Base-by-base conservation (phyloP, 192 early-diverging fungal genomes). In the Coemansia nantahalensis region DNA sequence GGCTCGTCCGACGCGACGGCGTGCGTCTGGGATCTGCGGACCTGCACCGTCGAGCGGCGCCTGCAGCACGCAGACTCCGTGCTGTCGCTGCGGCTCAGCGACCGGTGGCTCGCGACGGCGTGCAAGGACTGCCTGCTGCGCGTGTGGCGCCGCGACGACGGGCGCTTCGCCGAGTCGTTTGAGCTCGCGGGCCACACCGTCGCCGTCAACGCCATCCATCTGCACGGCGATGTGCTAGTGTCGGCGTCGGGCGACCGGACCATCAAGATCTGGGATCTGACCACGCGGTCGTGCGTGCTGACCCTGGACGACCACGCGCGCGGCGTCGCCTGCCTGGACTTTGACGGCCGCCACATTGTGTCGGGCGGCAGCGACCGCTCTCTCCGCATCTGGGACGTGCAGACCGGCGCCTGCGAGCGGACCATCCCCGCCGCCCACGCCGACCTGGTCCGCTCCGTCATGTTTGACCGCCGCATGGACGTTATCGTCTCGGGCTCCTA, bases 271-370 rank as follows among this genome's bases (percentile, higher is more conserved):
- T 96, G 94, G 94, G 68, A 89, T 39, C 69, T 94, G 22, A 46
- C 57, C 23, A 84, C 84, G 1, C 92, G 91, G 22, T 51, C 80
- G 40, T 83, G 82, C 39, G 26, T 89, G 17, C 71, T 78, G 33
- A 84, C 79, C 26, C 81, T 93, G 36, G 62, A 67, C 14, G 92
- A 89, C 6, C 91, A 97, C 62, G 59, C 65, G 4, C 82, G 90
- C 7, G 92, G 93, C 16, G 81, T 97, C 13, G 92, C 93, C 0
- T 93, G 92, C 51, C 79, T 95, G 7, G 90, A 93, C 51, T 94
- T 87, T 71, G 91, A 97, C 51, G 93, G 91, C 28, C 76, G 79
- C 9, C 64, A 75, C 28, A 90, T 95, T 50, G 84, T 90, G 9
- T 89, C 88, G 23, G 94, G 94, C 21, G 89, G 87, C 23, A 89